phyloP scores from a whole-genome alignment of 495 filamentous ascomycete species.

The Aspergillus affinis region DNA sequence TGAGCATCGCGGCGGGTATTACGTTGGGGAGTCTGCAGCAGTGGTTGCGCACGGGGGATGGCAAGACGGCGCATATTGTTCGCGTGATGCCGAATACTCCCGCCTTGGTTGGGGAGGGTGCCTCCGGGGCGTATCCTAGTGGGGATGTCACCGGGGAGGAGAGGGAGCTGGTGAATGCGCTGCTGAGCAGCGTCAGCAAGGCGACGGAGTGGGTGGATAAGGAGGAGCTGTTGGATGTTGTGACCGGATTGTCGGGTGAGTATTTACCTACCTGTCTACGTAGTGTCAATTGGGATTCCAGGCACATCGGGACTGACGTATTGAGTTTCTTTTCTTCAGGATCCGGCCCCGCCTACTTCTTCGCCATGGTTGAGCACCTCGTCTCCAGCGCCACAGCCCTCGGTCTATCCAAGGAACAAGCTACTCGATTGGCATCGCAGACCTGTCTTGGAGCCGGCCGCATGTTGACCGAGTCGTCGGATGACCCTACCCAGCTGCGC shows the following conservation, averaged over 20 bases:
- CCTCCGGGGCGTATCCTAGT: slow-evolving; percentile 33
- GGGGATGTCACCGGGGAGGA: slow-evolving; percentile 30
- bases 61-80: slow-evolving; percentile 30
- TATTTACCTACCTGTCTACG: not conserved
- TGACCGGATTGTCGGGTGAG: slow-evolving; percentile 44
- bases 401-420: slow-evolving; percentile 39
- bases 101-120: slow-evolving; percentile 40
- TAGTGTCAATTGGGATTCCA: not conserved
- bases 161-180: slow-evolving; percentile 36
- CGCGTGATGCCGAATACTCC: slow-evolving; percentile 48
- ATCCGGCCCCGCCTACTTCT: slow-evolving; percentile 46
- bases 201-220: slow-evolving; percentile 43
- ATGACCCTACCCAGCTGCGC: slow-evolving; percentile 38
- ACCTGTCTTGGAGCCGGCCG: slow-evolving; percentile 44
- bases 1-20: slow-evolving; percentile 44
- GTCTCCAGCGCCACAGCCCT: slow-evolving; percentile 38
- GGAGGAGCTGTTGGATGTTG: slow-evolving; percentile 42
- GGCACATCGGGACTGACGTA: too few relatives aligned
- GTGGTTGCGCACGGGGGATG: slow-evolving; percentile 33
- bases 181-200: slow-evolving; percentile 39
- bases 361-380: slow-evolving; percentile 46
- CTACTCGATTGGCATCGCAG: slow-evolving; percentile 40
- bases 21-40: slow-evolving; percentile 35
- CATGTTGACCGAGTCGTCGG: slow-evolving; percentile 39
- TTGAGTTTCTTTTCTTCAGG: slow-evolving; percentile 20